These are phyloP conservation scores for Candida caryicola DNA, from an alignment of 805 yeast genomes.

Conservation along the genomic window DNA sequence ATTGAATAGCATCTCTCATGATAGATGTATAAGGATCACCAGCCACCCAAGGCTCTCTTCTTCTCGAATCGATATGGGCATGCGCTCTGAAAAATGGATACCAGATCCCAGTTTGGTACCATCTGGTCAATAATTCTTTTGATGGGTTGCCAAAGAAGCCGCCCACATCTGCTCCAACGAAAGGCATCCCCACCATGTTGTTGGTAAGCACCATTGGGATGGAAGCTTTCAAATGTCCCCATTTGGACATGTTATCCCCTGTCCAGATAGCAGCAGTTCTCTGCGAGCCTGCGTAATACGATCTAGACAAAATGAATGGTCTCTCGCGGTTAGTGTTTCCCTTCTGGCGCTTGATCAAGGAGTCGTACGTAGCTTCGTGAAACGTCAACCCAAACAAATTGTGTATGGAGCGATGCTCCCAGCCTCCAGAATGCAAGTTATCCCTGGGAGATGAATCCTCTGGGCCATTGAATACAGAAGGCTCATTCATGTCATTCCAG, in stretches of 20 bases:
- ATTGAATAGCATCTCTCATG: constrained; percentile 66
- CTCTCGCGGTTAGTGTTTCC: constrained; percentile 47
- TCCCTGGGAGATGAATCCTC: constrained; percentile 90
- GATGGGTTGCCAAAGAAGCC: constrained; percentile 93
- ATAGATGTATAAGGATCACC: constrained; percentile 68
- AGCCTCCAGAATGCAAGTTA: constrained; percentile 68
- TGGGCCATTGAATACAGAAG: constrained; percentile 92
- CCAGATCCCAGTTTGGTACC: constrained; percentile 97
- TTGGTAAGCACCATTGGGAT: constrained; percentile 85
- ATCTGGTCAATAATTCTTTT: constrained; percentile 74
- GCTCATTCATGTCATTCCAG: constrained; percentile 99
- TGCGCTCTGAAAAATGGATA: constrained; percentile 96
- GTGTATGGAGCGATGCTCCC: constrained; percentile 91
- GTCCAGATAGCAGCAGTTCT: constrained; percentile 94
- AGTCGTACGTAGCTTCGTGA: constrained; percentile 75
- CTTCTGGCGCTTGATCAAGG: constrained; percentile 51
- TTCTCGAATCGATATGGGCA: constrained; percentile 89
- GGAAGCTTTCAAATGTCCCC: constrained; percentile 81
- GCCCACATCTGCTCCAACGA: constrained; percentile 95
- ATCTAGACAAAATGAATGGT: constrained; percentile 84
- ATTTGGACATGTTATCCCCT: constrained; percentile 91
- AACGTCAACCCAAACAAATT: constrained; percentile 77
- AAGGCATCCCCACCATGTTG: constrained; percentile 83
- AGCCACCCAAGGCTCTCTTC: constrained; percentile 90
- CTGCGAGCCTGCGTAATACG: constrained; percentile 90